Percentiles rank a stretch among this genome's conserved stretches.
These are phyloP conservation scores for Grifola frondosa DNA, from an alignment of 1,284 basidiomycete genomes.

Conservation along the genomic window DNA sequence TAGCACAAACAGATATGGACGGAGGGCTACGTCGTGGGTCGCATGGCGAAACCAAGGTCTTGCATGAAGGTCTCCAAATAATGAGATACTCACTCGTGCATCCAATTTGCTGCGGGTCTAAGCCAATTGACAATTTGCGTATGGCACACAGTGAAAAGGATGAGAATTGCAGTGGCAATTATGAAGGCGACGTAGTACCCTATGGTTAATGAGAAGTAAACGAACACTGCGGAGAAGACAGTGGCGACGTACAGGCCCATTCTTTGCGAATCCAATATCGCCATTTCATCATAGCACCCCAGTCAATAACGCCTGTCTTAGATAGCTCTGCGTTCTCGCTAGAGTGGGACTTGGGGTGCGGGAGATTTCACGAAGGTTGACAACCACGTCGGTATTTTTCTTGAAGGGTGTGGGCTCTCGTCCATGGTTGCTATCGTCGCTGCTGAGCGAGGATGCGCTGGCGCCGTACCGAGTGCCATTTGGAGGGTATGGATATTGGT, in stretches of 20 bases:
- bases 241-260: constrained; percentile 45
- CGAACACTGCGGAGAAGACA: background rate
- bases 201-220: constrained; percentile 10
- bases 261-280: constrained; percentile 50
- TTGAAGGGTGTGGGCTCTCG: too few relatives aligned
- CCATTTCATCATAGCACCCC: constrained; percentile 42
- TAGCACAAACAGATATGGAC: too few relatives aligned
- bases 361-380: constrained; percentile 26
- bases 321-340: constrained; percentile 37
- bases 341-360: constrained; percentile 42
- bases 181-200: constrained; percentile 37
- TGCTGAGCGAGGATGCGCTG: constrained; percentile 20
- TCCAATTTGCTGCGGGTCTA: constrained; percentile 52
- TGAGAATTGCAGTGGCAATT: constrained; percentile 38
- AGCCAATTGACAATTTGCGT: constrained; percentile 60
- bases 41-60: background rate
- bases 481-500: constrained; percentile 25
- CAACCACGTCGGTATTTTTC: constrained; percentile 10
- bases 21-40: too few relatives aligned
- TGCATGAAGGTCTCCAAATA: background rate
- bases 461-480: constrained; percentile 13
- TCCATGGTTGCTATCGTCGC: constrained; percentile 14
- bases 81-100: constrained; percentile 39
- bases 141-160: constrained; percentile 55
- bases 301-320: constrained; percentile 42